Percentiles rank a stretch among this genome's conserved stretches.
Evolutionary conservation across 1,284 basidiomycete genomes (phyloP).

Genomic region (Tilletiaria anomala): DNA sequence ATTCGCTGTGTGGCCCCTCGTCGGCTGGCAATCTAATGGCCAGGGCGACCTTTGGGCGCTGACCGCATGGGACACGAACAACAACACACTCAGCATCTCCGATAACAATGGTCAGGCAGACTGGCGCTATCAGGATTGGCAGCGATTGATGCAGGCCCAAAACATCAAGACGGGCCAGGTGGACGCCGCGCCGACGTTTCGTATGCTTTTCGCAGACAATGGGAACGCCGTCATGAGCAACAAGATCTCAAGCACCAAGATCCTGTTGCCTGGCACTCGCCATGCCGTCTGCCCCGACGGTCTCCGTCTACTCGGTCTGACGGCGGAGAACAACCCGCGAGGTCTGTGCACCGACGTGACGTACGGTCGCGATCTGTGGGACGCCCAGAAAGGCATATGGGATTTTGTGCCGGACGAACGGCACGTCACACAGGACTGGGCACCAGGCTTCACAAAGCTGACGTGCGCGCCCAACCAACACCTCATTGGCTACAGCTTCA

Average conservation of each 20-base stretch:
- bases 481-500: constrained; percentile 6
- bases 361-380: constrained; percentile 4
- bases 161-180: neutral
- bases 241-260: neutral
- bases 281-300: constrained; percentile 7
- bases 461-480: constrained; percentile 1
- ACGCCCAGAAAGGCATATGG: neutral
- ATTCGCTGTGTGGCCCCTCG: constrained; percentile 7
- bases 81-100: constrained; percentile 2
- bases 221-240: constrained; percentile 5
- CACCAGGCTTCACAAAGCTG: constrained; percentile 3
- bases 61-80: constrained; percentile 1
- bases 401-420: constrained; percentile 1
- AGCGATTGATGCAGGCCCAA: neutral
- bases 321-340: neutral
- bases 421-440: constrained; percentile 3
- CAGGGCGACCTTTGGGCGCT: constrained; percentile 6
- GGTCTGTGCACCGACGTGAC: constrained; percentile 7
- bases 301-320: constrained; percentile 3
- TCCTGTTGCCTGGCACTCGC: constrained; percentile 1
- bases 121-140: constrained; percentile 3
- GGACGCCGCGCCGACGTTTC: neutral
- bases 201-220: constrained; percentile 2
- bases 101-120: constrained; percentile 5
- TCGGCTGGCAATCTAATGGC: constrained; percentile 6